Percentiles rank a stretch among this genome's conserved stretches.
Conservation (phyloP, 768 basidiomycete genomes). For the Sporobolomyces roseus region DNA sequence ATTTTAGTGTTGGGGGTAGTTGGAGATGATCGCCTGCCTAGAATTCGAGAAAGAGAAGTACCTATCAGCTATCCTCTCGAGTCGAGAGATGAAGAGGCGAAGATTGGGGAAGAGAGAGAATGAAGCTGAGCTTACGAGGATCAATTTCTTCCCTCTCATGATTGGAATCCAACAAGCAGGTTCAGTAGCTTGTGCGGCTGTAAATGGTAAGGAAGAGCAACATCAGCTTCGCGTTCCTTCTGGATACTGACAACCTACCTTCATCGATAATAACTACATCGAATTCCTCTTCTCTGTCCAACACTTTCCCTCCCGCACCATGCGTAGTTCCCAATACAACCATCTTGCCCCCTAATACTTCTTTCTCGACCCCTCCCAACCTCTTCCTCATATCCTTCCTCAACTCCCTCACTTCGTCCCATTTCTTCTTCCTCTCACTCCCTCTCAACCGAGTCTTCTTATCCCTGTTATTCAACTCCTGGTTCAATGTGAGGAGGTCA, state of each 20-base stretch:
- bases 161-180: conserved; percentile 96
- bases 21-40: conserved; percentile 96
- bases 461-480: conserved; percentile 60
- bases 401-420: conserved; percentile 48
- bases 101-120: too few relatives aligned
- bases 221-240: too few relatives aligned
- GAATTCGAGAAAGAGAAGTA: conserved; percentile 47
- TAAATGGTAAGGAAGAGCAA: too few relatives aligned
- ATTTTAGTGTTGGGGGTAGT: conserved; percentile 86
- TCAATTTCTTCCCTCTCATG: conserved; percentile 73
- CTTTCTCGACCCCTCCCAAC: conserved; percentile 75
- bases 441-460: conserved; percentile 58
- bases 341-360: conserved; percentile 74
- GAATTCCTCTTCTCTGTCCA: conserved; percentile 52
- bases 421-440: conserved; percentile 56
- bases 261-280: conserved; percentile 96
- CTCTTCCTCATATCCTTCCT: conserved; percentile 82
- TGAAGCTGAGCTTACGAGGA: conserved; percentile 36
- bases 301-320: conserved; percentile 50
- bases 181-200: conserved; percentile 89
- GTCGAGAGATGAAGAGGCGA: neutral
- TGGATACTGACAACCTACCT: conserved; percentile 35
- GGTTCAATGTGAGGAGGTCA: conserved; percentile 71
- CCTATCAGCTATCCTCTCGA: too few relatives aligned
- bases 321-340: conserved; percentile 94